Evolutionary conservation across 225 moss, liverwort and hornwort genomes (phyloP).

Genomic region (Physcomitrium patens): DNA sequence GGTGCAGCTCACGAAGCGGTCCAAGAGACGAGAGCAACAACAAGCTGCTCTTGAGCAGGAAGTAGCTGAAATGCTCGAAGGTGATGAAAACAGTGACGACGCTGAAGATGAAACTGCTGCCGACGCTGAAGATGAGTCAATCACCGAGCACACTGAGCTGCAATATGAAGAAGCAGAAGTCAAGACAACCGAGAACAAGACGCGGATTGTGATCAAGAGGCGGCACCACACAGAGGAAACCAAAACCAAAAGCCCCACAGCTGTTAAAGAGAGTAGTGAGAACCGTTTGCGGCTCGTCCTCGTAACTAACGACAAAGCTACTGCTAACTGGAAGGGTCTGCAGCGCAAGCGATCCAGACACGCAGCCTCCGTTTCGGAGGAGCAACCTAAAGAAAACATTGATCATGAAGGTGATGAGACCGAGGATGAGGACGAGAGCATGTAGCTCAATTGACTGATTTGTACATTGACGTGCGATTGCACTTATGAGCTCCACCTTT

Average conservation of each 20-base stretch:
- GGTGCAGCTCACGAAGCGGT: constrained; percentile 79
- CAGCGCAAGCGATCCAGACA: constrained; percentile 91
- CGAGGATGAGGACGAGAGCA: constrained; percentile 39
- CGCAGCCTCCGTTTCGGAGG: constrained; percentile 38
- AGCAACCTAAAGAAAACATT: constrained; percentile 31
- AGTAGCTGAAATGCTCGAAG: constrained; percentile 57
- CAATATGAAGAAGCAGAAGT: constrained; percentile 32
- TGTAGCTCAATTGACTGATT: too few relatives aligned
- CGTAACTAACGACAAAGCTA: constrained; percentile 42
- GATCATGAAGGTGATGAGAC: constrained; percentile 44
- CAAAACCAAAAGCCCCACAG: neutral
- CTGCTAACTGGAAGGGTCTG: constrained; percentile 87
- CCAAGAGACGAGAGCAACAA: constrained; percentile 69
- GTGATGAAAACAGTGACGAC: constrained; percentile 41
- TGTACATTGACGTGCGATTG: too few relatives aligned
- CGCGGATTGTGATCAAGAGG: constrained; percentile 53
- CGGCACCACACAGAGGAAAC: constrained; percentile 26
- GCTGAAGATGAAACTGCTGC: constrained; percentile 20
- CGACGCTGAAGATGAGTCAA: constrained; percentile 24
- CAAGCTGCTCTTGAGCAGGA: constrained; percentile 50
- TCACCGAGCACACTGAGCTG: constrained; percentile 9
- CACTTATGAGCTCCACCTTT: too few relatives aligned
- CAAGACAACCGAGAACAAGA: constrained; percentile 41
- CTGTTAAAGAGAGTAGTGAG: constrained; percentile 30
- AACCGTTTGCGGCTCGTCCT: constrained; percentile 49